These are phyloP conservation scores for Raffaelea albimanens DNA, from an alignment of 2,329 filamentous ascomycete species.

Conservation along the genomic window DNA sequence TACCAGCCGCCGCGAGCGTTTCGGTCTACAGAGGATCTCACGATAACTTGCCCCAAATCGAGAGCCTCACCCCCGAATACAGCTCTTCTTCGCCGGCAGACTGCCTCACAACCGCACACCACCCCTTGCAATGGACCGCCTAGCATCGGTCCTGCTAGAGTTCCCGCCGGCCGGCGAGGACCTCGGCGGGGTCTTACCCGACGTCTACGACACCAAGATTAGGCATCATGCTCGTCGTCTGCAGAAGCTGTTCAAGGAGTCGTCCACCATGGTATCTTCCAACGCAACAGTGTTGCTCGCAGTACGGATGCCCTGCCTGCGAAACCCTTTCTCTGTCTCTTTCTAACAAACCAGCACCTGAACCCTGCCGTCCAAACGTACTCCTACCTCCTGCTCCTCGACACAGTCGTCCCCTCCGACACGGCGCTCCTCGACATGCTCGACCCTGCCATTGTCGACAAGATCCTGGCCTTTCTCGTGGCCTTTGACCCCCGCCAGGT, in stretches of 20 bases:
- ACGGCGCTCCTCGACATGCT: slow-evolving; percentile 18
- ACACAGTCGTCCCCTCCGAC: slow-evolving; percentile 22
- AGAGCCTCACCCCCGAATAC: too few species aligned
- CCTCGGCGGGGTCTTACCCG: slow-evolving; percentile 11
- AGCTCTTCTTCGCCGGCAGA: too few species aligned
- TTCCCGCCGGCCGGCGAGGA: slow-evolving; percentile 27
- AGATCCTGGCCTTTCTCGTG: slow-evolving; percentile 34
- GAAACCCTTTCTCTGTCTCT: not conserved
- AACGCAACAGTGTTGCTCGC: slow-evolving; percentile 30
- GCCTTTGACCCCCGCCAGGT: slow-evolving; percentile 42
- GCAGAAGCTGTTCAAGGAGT: slow-evolving; percentile 25
- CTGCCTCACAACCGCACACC: too few species aligned
- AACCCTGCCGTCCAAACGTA: slow-evolving; percentile 40
- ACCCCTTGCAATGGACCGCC: slow-evolving; percentile 31
- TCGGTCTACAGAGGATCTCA: too few species aligned
- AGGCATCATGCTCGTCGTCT: slow-evolving; percentile 28
- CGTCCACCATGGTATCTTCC: slow-evolving; percentile 20
- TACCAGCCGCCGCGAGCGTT: too few species aligned
- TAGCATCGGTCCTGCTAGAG: slow-evolving; percentile 26
- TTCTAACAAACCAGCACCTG: slow-evolving; percentile 25
- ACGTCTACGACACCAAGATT: slow-evolving; percentile 31
- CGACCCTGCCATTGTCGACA: slow-evolving; percentile 27
- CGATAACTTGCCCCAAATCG: too few species aligned
- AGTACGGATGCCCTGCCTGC: too few species aligned
- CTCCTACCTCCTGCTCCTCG: slow-evolving; percentile 40